These are phyloP conservation scores for Sporisorium scitamineum DNA, from an alignment of 1,284 basidiomycete species.

Conservation along the genomic window DNA sequence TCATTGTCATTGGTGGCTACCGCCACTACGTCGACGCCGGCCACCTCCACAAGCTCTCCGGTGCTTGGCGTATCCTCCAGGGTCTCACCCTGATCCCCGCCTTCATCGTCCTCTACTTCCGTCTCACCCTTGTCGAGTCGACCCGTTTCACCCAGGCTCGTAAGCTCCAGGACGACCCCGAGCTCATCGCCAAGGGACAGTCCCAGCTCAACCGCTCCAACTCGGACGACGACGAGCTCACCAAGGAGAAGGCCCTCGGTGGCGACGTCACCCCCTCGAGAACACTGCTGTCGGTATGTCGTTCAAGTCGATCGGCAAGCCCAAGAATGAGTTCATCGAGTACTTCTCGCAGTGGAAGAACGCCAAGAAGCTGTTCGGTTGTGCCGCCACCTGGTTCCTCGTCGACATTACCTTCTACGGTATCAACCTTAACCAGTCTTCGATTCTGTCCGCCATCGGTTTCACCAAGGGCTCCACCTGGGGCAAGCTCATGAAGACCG, in stretches of 20 bases:
- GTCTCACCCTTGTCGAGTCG: slow-evolving; percentile 71
- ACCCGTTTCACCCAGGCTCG: slow-evolving; percentile 86
- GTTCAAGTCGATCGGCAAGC: slow-evolving; percentile 55
- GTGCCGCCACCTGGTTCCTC: slow-evolving; percentile 63
- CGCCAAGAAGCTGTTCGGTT: slow-evolving; percentile 60
- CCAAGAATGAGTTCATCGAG: slow-evolving; percentile 50
- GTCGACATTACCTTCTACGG: slow-evolving; percentile 82
- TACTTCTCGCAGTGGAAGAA: slow-evolving; percentile 65
- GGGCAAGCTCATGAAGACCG: slow-evolving; percentile 74
- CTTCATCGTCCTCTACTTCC: slow-evolving; percentile 72
- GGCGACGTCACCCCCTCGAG: slow-evolving; percentile 43
- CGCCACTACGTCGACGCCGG: slow-evolving; percentile 71
- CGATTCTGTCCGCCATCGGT: slow-evolving; percentile 77
- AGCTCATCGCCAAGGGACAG: slow-evolving; percentile 77
- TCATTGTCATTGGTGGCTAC: slow-evolving; percentile 79
- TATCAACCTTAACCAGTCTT: slow-evolving; percentile 82
- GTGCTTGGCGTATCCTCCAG: slow-evolving; percentile 68
- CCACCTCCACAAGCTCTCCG: slow-evolving; percentile 60
- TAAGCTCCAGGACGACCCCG: slow-evolving; percentile 81
- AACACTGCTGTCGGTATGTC: slow-evolving; percentile 60
- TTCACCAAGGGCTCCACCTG: slow-evolving; percentile 70
- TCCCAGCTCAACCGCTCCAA: slow-evolving; percentile 67
- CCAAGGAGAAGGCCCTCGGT: slow-evolving; percentile 52
- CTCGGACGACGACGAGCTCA: slow-evolving; percentile 52
- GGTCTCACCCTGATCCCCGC: slow-evolving; percentile 63